These are phyloP conservation scores for Cytospora piceae DNA, from an alignment of 2,329 filamentous ascomycete genomes.

Conservation along the genomic window DNA sequence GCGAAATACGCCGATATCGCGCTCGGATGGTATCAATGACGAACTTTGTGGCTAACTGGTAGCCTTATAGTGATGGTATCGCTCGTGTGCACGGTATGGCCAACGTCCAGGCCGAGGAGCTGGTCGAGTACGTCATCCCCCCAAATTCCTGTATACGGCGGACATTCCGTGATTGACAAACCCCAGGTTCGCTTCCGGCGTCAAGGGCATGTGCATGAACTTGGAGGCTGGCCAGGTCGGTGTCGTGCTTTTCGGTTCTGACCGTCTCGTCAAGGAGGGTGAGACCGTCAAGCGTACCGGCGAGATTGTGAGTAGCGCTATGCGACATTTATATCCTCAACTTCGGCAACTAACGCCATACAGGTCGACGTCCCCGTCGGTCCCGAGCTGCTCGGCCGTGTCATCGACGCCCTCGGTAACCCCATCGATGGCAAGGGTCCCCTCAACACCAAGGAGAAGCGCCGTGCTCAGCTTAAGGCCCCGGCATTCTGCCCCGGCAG, in stretches of 20 bases:
- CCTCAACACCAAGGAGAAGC: constrained; percentile 86
- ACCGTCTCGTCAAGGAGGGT: constrained; percentile 99
- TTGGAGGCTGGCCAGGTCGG: constrained; percentile 99
- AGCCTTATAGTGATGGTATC: constrained; percentile 88
- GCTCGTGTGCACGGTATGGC: constrained; percentile 99
- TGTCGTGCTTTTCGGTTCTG: constrained; percentile 99
- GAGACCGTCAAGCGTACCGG: constrained; percentile 99
- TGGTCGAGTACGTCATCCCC: constrained; percentile 84
- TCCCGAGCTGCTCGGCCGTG: constrained; percentile 90
- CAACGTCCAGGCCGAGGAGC: constrained; percentile 99
- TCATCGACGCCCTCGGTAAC: constrained; percentile 97
- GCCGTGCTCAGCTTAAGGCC: constrained; percentile 98
- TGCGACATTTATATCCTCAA: background rate
- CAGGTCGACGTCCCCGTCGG: constrained; percentile 97
- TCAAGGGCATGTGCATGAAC: constrained; percentile 99
- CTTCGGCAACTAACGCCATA: constrained; percentile 34
- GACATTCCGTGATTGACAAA: constrained; percentile 30
- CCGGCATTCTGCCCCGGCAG: constrained; percentile 93
- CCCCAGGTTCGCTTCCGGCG: constrained; percentile 92
- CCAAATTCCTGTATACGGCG: constrained; percentile 20
- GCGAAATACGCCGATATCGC: constrained; percentile 1
- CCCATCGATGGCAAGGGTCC: constrained; percentile 99
- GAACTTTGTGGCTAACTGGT: constrained; percentile 36
- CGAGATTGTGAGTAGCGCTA: constrained; percentile 78
- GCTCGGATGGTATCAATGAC: background rate